Evolutionary conservation across 202 grass and related monocot genomes (phyloP).

Genomic region (Setaria viridis): DNA sequence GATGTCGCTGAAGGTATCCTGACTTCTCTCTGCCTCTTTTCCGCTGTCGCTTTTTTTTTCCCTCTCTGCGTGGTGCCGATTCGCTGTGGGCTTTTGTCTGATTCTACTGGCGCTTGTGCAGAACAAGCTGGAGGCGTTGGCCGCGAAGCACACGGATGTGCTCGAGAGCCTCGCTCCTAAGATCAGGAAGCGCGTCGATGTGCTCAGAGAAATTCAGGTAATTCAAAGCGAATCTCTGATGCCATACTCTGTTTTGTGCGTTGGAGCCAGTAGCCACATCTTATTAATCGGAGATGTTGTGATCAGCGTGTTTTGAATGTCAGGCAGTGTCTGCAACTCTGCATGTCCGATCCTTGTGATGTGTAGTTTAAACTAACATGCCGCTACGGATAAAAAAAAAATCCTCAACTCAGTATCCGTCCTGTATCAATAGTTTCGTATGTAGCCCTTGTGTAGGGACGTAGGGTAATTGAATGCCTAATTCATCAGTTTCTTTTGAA

Average conservation of each 20-base stretch:
- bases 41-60: not conserved
- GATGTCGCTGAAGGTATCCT: constrained; percentile 57
- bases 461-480: too few relatives aligned
- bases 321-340: too few relatives aligned
- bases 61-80: not conserved
- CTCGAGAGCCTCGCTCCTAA: constrained; percentile 54
- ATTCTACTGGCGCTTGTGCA: constrained; percentile 26
- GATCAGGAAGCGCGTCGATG: constrained; percentile 62
- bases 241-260: not conserved
- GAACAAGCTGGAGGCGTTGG: constrained; percentile 48
- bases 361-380: not conserved
- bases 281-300: too few relatives aligned
- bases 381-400: not conserved
- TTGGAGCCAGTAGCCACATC: too few relatives aligned
- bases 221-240: not conserved
- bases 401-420: not conserved
- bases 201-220: constrained; percentile 64
- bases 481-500: too few relatives aligned
- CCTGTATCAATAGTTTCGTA: too few relatives aligned
- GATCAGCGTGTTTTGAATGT: too few relatives aligned
- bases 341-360: not conserved
- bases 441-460: too few relatives aligned
- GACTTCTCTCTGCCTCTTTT: not conserved
- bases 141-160: constrained; percentile 45
- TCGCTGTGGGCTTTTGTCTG: not conserved